phyloP scores from a whole-genome alignment of 495 filamentous ascomycete species.

The Astrocystis sublimbata region DNA sequence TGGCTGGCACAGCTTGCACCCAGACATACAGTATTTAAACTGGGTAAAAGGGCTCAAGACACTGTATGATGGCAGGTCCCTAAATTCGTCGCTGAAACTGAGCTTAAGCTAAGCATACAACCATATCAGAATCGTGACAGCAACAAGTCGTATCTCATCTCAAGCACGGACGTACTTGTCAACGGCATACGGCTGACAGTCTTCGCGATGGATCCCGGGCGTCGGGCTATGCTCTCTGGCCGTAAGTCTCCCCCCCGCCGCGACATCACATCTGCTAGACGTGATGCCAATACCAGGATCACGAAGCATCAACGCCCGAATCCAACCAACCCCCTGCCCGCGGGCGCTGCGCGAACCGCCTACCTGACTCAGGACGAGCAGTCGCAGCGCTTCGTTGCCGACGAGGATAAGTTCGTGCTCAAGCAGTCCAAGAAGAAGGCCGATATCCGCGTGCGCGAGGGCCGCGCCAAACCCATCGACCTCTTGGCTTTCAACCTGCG shows the following conservation, averaged over 20 bases:
- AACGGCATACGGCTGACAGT: not conserved
- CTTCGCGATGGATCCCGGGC: conserved; percentile 45
- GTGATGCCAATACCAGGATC: conserved; percentile 46
- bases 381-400: conserved; percentile 80
- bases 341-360: conserved; percentile 26
- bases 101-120: no score
- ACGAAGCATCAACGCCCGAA: conserved; percentile 43
- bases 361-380: conserved; percentile 66
- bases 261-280: conserved; percentile 48
- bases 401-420: conserved; percentile 94
- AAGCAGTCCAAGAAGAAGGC: conserved; percentile 98
- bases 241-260: conserved; percentile 41
- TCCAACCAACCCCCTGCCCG: conserved; percentile 28
- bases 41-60: no score
- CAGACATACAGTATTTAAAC: no score
- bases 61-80: no score
- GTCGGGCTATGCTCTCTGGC: conserved; percentile 51
- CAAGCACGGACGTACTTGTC: not conserved
- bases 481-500: conserved; percentile 90
- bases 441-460: conserved; percentile 91
- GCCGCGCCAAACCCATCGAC: conserved; percentile 89
- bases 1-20: no score
- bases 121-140: no score
- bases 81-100: no score
- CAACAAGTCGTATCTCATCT: conserved; percentile 6